Base-by-base conservation (phyloP, 2,329 filamentous ascomycete genomes). In the Neofusicoccum sp. region DNA sequence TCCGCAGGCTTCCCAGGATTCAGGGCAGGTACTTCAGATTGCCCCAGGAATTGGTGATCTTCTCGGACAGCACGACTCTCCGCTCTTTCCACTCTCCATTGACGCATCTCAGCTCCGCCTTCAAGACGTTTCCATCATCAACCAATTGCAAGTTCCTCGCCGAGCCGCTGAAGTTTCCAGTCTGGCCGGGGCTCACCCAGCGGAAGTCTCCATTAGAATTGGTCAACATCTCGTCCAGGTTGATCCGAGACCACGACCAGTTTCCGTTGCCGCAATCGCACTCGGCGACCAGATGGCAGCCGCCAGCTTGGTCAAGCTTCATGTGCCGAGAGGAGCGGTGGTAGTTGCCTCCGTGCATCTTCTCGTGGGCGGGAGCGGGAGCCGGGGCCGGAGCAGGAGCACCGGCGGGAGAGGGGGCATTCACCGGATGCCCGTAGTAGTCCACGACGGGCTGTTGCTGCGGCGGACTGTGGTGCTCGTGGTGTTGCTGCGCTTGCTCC, bases 331-430 rank as follows among this genome's bases (percentile, higher is more conserved):
- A 49, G 9, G 44, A 48, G 22, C 48, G 33, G 56, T 60, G 56
- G 56, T 48, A 60, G 56, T 60, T 60, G 44, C 56, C 56, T 4
- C 56, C 45, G 41, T 58, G 54, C 54, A 58, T 58, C 54, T 58
- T 47, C 39, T 58, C 37, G 54, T 58, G 54, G 31, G 6, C 56
- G 43, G 12, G 16, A 43, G 33, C 44, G 56, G 12, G 44, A 48
- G 31, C 29, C 43, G 16, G n/a, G 16, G 34, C 14, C 37, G 14
- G 29, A 28, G 29, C 4, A 43, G 22, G 31, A 31, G 39, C 33
- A 36, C 33, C 48, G 36, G 48, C 6, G 29, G 41, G n/a, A 41
- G 12, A 1, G 39, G 54, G n/a, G 22, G 22, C 22, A 22, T 22
- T 22, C 22, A 22, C 22, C 22, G 22, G 22, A 22, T 22, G 22